These are phyloP conservation scores for Sarcomyxa edulis DNA, from an alignment of 768 basidiomycete species.

Conservation along the genomic window DNA sequence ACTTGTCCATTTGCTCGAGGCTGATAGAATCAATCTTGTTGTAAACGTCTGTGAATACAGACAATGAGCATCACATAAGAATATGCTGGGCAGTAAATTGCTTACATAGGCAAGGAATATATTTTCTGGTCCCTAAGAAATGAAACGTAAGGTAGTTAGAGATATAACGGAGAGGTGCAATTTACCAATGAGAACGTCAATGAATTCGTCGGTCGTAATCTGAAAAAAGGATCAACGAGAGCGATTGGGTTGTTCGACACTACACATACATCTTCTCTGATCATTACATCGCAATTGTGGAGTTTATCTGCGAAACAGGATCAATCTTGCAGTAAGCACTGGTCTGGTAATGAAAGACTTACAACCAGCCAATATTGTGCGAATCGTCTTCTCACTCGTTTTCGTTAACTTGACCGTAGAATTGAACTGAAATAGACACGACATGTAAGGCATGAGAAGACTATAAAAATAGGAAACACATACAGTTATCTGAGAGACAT, in stretches of 20 bases:
- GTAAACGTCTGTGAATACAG: constrained; percentile 66
- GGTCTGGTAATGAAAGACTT: constrained; percentile 18
- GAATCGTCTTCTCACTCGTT: constrained; percentile 92
- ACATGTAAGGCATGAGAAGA: no score
- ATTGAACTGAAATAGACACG: constrained; percentile 64
- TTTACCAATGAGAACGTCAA: constrained; percentile 94
- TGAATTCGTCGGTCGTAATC: constrained; percentile 96
- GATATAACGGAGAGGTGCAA: constrained; percentile 1
- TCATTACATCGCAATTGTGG: constrained; percentile 97
- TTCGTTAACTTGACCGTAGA: constrained; percentile 90
- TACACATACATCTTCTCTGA: constrained; percentile 84
- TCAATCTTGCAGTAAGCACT: not conserved
- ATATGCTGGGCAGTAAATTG: constrained; percentile 5
- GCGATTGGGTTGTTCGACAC: constrained; percentile 4
- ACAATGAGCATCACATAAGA: constrained; percentile 3
- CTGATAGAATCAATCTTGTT: constrained; percentile 95
- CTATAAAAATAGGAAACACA: no score
- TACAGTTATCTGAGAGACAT: no score
- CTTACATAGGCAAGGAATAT: constrained; percentile 88
- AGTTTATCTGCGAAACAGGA: constrained; percentile 58
- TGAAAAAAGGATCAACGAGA: constrained; percentile 22
- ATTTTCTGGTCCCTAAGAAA: constrained; percentile 81
- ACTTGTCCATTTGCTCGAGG: constrained; percentile 75
- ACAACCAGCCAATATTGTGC: constrained; percentile 89
- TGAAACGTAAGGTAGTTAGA: constrained; percentile 1